Evolutionary conservation across 2,329 filamentous ascomycete species (phyloP).

Genomic region (Tolypocladium capitatum): DNA sequence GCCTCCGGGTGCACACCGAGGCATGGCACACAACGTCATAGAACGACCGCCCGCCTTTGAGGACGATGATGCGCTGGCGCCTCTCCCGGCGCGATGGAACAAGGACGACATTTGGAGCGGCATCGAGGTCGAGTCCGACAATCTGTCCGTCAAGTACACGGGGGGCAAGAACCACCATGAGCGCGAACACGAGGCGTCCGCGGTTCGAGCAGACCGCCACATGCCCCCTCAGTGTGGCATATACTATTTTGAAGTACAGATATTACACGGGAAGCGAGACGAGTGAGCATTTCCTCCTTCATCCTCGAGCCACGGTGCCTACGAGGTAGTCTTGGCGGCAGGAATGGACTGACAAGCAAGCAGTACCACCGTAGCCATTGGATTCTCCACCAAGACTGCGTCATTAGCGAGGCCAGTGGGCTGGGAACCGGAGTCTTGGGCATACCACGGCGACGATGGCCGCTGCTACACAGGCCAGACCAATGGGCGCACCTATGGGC

Average conservation of each 20-base stretch:
- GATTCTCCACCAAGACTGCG: slow-evolving; percentile 43
- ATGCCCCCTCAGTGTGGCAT: slow-evolving; percentile 87
- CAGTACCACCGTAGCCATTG: slow-evolving; percentile 49
- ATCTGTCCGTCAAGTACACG: slow-evolving; percentile 54
- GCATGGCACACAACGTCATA: slow-evolving; percentile 71
- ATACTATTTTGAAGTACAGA: slow-evolving; percentile 75
- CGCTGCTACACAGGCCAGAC: slow-evolving; percentile 44
- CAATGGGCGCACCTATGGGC: slow-evolving; percentile 43
- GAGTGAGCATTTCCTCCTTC: slow-evolving; percentile 31
- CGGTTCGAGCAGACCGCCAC: slow-evolving; percentile 68
- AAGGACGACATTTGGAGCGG: slow-evolving; percentile 59
- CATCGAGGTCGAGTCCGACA: slow-evolving; percentile 63
- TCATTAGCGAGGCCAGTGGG: slow-evolving; percentile 44
- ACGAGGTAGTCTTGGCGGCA: too few species aligned
- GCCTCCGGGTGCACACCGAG: slow-evolving; percentile 47
- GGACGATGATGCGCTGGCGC: slow-evolving; percentile 45
- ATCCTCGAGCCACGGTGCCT: neutral
- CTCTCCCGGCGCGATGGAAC: slow-evolving; percentile 74
- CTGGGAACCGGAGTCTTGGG: slow-evolving; percentile 57
- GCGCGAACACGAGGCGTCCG: slow-evolving; percentile 61
- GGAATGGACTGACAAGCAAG: slow-evolving; percentile 2
- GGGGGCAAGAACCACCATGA: slow-evolving; percentile 33
- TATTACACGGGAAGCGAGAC: slow-evolving; percentile 36
- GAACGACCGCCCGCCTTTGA: slow-evolving; percentile 54
- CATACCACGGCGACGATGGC: slow-evolving; percentile 57